These are phyloP conservation scores for Colletotrichum sp. DNA, from an alignment of 2,329 filamentous ascomycete genomes.

Conservation along the genomic window DNA sequence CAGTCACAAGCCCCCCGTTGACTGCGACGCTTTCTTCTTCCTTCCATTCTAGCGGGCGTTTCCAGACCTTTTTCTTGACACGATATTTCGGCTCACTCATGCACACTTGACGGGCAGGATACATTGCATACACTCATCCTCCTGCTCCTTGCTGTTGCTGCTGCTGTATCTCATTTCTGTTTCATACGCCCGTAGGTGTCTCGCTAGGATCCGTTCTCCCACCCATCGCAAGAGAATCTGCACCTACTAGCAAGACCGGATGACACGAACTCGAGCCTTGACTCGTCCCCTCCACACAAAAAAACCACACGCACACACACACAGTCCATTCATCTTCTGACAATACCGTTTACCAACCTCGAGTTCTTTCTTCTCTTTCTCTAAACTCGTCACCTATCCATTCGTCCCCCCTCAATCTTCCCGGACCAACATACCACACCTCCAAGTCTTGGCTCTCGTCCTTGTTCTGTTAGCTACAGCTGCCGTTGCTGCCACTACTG, in stretches of 20 bases:
- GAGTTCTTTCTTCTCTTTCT: not conserved
- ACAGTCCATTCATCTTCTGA: not conserved
- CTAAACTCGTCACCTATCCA: not conserved
- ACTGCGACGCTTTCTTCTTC: not conserved
- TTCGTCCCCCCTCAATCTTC: not conserved
- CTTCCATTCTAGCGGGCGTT: not conserved
- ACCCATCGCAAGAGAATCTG: not conserved
- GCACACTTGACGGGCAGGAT: not conserved
- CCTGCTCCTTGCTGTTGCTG: not conserved
- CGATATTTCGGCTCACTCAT: not conserved
- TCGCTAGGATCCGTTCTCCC: constrained; percentile 3
- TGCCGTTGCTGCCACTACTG: not conserved
- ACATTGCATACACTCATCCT: not conserved
- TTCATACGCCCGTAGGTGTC: constrained; percentile 2
- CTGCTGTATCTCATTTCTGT: not conserved
- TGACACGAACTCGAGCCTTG: constrained; percentile 1
- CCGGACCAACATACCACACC: not conserved
- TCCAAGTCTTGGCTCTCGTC: not conserved
- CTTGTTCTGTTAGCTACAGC: not conserved
- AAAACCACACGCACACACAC: not conserved
- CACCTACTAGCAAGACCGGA: not conserved
- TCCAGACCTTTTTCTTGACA: not conserved
- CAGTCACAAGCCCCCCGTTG: not conserved
- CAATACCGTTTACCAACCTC: not conserved
- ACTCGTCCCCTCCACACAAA: not conserved